Conservation (phyloP, 805 yeast genomes). For the Starmerella apicola region DNA sequence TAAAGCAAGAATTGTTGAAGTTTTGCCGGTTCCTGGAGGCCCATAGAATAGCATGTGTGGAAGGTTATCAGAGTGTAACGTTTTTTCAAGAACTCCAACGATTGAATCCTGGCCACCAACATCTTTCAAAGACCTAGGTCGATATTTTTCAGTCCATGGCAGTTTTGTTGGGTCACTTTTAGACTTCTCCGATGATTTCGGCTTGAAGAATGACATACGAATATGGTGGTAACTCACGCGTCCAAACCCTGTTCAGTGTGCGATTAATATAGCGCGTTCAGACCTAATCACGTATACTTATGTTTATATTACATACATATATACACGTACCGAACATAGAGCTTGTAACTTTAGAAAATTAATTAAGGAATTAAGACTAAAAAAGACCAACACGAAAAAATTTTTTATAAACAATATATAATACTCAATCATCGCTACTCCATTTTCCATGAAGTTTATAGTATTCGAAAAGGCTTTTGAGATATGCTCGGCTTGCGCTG, state of each 20-base stretch:
- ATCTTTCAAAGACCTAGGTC: slow-evolving; percentile 79
- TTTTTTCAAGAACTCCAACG: slow-evolving; percentile 64
- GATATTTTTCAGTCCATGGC: slow-evolving; percentile 32
- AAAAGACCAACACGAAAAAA: background rate
- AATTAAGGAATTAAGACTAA: too few relatives aligned
- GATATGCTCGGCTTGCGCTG: slow-evolving; percentile 52
- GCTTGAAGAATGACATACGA: slow-evolving; percentile 19
- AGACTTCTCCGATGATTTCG: slow-evolving; percentile 7
- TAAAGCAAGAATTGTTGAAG: slow-evolving; percentile 75
- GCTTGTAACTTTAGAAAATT: background rate
- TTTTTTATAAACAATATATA: background rate
- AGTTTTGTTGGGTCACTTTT: slow-evolving; percentile 16
- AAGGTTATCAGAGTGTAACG: slow-evolving; percentile 60
- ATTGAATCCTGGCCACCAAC: slow-evolving; percentile 89
- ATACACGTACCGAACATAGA: background rate
- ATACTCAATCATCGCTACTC: slow-evolving; percentile 39
- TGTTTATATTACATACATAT: background rate
- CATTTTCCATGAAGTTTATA: slow-evolving; percentile 73
- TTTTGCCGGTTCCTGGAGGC: slow-evolving; percentile 91
- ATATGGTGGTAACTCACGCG: background rate
- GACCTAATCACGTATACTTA: slow-evolving; percentile 2
- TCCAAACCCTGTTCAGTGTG: background rate
- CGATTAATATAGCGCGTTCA: too few relatives aligned
- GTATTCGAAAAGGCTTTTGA: slow-evolving; percentile 54
- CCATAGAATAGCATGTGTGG: slow-evolving; percentile 83